Conservation (phyloP, 805 yeast genomes). For the baker's yeast (Saccharomyces cerevisiae) region DNA sequence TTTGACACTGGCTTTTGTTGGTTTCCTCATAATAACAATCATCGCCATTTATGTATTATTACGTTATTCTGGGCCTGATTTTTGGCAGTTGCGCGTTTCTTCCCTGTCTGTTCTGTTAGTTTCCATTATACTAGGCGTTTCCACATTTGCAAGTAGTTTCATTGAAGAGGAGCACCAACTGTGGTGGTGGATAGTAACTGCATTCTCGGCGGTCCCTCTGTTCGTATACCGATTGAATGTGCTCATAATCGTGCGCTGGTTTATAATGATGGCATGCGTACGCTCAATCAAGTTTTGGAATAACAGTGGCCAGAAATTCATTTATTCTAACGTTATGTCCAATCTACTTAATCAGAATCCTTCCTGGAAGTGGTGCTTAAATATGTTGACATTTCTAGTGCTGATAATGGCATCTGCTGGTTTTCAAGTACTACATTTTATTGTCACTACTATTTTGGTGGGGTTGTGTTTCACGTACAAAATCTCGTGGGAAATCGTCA, state of each 20-base stretch:
- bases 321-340: slow-evolving; percentile 42
- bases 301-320: slow-evolving; percentile 79
- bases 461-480: slow-evolving; percentile 47
- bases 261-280: slow-evolving; percentile 29
- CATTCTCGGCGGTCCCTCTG: slow-evolving; percentile 14
- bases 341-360: slow-evolving; percentile 33
- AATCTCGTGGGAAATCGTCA: slow-evolving; percentile 41
- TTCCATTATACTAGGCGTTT: slow-evolving; percentile 37
- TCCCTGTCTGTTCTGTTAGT: slow-evolving; percentile 15
- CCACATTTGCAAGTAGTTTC: slow-evolving; percentile 78
- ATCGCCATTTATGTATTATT: background rate
- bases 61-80: slow-evolving; percentile 2
- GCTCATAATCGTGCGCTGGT: slow-evolving; percentile 4
- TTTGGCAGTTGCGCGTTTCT: slow-evolving; percentile 6
- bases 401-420: background rate
- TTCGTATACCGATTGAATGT: slow-evolving; percentile 4
- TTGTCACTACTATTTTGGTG: slow-evolving; percentile 29
- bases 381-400: slow-evolving; percentile 31
- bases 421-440: background rate
- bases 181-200: slow-evolving; percentile 77
- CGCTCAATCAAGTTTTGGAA: slow-evolving; percentile 77
- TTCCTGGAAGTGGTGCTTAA: slow-evolving; percentile 41
- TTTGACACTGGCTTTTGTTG: slow-evolving; percentile 30
- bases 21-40: slow-evolving; percentile 15
- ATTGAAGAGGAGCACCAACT: slow-evolving; percentile 94